Percentiles rank a stretch among this genome's conserved stretches.
Evolutionary conservation across 1,284 basidiomycete genomes (phyloP).

Genomic region (Bjerkandera adusta): DNA sequence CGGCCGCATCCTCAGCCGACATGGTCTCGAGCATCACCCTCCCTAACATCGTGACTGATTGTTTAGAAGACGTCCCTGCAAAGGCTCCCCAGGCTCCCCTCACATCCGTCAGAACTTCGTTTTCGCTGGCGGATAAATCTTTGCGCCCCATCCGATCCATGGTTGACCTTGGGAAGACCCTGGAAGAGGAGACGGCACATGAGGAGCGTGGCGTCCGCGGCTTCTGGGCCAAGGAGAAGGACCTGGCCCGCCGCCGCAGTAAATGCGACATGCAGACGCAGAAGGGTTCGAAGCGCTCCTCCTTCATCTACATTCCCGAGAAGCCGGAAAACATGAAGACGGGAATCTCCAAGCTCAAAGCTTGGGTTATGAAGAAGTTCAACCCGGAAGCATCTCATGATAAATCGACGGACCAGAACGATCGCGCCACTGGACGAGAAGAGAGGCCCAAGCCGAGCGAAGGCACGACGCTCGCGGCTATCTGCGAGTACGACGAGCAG

Average conservation of each 20-base stretch:
- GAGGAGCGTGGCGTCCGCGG: too few species aligned
- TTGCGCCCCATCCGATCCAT: slow-evolving; percentile 11
- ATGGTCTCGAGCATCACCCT: background rate
- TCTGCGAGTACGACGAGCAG: too few species aligned
- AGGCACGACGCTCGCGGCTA: too few species aligned
- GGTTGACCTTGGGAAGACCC: slow-evolving; percentile 5
- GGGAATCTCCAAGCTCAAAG: slow-evolving; percentile 48
- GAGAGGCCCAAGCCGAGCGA: too few species aligned
- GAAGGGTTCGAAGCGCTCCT: background rate
- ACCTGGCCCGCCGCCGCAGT: slow-evolving; percentile 21
- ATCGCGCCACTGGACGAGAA: too few species aligned
- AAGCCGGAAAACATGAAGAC: slow-evolving; percentile 12
- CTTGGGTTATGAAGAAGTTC: slow-evolving; percentile 63
- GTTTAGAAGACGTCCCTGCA: too few species aligned
- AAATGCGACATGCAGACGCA: slow-evolving; percentile 12
- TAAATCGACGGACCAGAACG: too few species aligned
- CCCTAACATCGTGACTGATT: too few species aligned
- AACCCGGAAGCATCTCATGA: slow-evolving; percentile 33
- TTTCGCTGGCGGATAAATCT: too few species aligned
- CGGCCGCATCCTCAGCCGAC: background rate
- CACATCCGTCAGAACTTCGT: background rate
- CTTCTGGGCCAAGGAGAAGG: slow-evolving; percentile 16
- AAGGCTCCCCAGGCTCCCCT: background rate
- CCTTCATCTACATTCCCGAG: background rate
- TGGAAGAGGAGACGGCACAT: background rate